These are phyloP conservation scores for Tetrapisispora fleetii DNA, from an alignment of 805 yeast genomes.

Conservation along the genomic window DNA sequence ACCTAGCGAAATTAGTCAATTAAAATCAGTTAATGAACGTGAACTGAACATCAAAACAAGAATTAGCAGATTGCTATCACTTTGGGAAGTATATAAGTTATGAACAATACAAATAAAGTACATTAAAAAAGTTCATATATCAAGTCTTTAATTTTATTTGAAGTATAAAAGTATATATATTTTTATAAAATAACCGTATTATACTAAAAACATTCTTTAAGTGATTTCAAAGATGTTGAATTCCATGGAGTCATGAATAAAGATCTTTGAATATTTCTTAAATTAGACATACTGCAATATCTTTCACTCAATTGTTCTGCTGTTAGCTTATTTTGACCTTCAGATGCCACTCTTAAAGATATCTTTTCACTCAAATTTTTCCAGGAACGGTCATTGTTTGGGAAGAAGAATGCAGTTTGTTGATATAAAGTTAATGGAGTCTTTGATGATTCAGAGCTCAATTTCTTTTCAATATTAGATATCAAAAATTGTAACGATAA, in stretches of 20 bases:
- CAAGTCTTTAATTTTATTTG: not conserved
- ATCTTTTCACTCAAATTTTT: constrained; percentile 43
- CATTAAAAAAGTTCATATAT: constrained; percentile 5
- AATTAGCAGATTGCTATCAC: constrained; percentile 43
- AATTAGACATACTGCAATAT: constrained; percentile 37
- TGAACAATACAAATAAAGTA: not conserved
- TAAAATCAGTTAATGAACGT: constrained; percentile 47
- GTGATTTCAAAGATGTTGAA: constrained; percentile 21
- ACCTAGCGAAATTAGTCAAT: constrained; percentile 64
- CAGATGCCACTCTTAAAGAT: constrained; percentile 49
- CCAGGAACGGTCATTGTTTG: constrained; percentile 66
- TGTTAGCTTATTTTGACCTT: constrained; percentile 40
- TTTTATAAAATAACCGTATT: not conserved
- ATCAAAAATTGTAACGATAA: constrained; percentile 52
- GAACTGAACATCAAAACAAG: constrained; percentile 48
- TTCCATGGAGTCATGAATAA: constrained; percentile 53
- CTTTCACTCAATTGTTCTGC: constrained; percentile 42
- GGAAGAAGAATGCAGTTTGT: constrained; percentile 63
- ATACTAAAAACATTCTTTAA: constrained; percentile 22
- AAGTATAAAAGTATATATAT: not conserved
- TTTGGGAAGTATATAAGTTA: constrained; percentile 47
- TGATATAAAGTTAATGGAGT: constrained; percentile 29
- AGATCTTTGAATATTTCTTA: constrained; percentile 57
- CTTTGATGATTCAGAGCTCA: constrained; percentile 19
- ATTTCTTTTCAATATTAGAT: constrained; percentile 38